Conservation (phyloP, 371 early-diverging fungal species). For the Lichtheimia corymbifera region DNA sequence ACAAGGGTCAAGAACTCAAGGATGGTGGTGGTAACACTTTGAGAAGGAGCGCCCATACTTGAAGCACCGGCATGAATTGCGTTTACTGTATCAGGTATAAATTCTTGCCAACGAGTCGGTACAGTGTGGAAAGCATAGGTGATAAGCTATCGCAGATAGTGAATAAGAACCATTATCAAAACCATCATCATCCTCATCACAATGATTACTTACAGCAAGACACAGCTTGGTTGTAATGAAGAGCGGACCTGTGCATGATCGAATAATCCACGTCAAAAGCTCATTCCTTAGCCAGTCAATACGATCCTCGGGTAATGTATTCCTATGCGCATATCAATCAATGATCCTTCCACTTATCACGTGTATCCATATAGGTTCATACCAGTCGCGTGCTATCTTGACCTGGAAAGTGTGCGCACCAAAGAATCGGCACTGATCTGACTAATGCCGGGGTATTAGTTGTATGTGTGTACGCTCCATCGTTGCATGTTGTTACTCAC, state of each 20-base stretch:
- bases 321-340: slow-evolving; percentile 32
- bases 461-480: background rate
- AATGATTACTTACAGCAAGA: slow-evolving; percentile 58
- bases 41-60: slow-evolving; percentile 23
- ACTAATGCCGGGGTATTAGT: slow-evolving; percentile 29
- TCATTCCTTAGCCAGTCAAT: slow-evolving; percentile 65
- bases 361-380: background rate
- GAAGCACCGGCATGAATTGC: slow-evolving; percentile 46
- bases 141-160: slow-evolving; percentile 51
- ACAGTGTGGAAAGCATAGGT: slow-evolving; percentile 68
- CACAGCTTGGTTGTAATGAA: slow-evolving; percentile 77
- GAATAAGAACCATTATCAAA: too few relatives aligned
- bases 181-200: too few relatives aligned
- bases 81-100: slow-evolving; percentile 53
- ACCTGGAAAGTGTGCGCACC: slow-evolving; percentile 86
- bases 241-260: slow-evolving; percentile 58
- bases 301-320: slow-evolving; percentile 61
- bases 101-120: slow-evolving; percentile 64
- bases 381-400: slow-evolving; percentile 81
- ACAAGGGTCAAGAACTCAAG: slow-evolving; percentile 77
- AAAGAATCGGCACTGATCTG: slow-evolving; percentile 74
- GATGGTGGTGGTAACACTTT: slow-evolving; percentile 48
- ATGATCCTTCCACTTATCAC: background rate
- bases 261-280: slow-evolving; percentile 61
- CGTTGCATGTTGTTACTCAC: slow-evolving; percentile 22